Conservation (phyloP, 1,139 yeast genomes). For the Debaryomyces psychrophilus region DNA sequence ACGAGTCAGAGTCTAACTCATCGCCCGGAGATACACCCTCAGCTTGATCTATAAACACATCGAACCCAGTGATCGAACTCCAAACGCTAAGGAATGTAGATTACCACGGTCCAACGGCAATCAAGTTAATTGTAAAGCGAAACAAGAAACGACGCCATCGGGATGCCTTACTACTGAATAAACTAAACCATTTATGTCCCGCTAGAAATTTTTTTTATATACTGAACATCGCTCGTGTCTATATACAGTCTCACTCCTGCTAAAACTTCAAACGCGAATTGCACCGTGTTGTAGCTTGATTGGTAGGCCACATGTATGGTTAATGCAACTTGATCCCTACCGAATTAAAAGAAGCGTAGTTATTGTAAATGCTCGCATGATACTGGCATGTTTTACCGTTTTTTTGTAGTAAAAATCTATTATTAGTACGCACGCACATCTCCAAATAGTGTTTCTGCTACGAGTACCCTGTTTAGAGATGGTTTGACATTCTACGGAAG, state of each 20-base stretch:
- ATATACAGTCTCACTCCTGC: background rate
- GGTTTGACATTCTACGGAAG: too few species aligned
- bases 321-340: background rate
- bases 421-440: background rate
- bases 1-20: constrained; percentile 44
- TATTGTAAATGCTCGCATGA: background rate
- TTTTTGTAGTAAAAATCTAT: background rate
- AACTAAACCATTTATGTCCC: background rate
- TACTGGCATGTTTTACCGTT: background rate
- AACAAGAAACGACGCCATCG: constrained; percentile 41
- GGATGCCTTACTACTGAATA: constrained; percentile 27
- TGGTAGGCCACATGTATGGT: background rate
- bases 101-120: constrained; percentile 28
- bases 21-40: constrained; percentile 55
- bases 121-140: constrained; percentile 33
- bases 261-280: background rate
- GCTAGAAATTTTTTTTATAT: background rate
- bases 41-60: constrained; percentile 29
- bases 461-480: too few species aligned
- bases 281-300: background rate
- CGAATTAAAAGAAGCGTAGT: background rate
- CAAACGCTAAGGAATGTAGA: constrained; percentile 17
- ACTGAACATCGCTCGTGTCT: constrained; percentile 1
- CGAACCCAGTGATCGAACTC: constrained; percentile 15
- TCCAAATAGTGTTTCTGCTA: too few species aligned